Base-by-base conservation (phyloP, 352 stramenopile species). In the Phytophthora kernoviae region DNA sequence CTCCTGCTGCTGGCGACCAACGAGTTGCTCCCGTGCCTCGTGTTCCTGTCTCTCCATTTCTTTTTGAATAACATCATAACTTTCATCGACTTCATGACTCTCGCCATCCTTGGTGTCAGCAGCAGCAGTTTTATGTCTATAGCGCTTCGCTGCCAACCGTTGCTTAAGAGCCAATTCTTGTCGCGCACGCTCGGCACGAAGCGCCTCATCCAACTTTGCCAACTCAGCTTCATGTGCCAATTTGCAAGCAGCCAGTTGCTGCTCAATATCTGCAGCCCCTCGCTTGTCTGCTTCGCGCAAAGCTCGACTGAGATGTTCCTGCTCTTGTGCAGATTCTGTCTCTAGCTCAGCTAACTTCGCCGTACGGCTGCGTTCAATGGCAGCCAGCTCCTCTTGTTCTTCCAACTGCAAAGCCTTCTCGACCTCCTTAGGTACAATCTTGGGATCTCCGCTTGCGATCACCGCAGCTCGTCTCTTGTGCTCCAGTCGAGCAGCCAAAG, bases 131-230 rank as follows among this genome's bases (percentile, higher is more conserved):
- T 34, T 51, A n/a, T 52, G 55, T 8, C 62, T 49, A 24, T 66
- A 54, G 5, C 63, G 48, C 17, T 75, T 84, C 24, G 75, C 68
- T 6, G 52, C 44, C 11, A 87, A 50, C 8, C 72, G 68, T 39
- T 77, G 63, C 43, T 77, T 72, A 7, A 87, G 40, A 53, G 58
- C 62, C 15, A 76, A 50, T 55, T 87, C 79, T 37, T 83, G 72
- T 2, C 63, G 65, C 11, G 62, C 48, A 26, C 70, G 70, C 43
- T 76, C 65, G 3, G 74, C 64, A 17, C 61, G 47, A 21, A 82
- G 56, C 22, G 58, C 36, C 42, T 78, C 47, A 34, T 75, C 47
- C 21, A 85, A 43, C 9, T 49, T 68, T 9, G 41, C 43, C 2
- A 65, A 55, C 24, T 85, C 71, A 2, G 46, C 44, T 10, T 68